These are phyloP conservation scores for Mucor velutinosus DNA, from an alignment of 371 early-diverging fungal genomes.

Conservation along the genomic window DNA sequence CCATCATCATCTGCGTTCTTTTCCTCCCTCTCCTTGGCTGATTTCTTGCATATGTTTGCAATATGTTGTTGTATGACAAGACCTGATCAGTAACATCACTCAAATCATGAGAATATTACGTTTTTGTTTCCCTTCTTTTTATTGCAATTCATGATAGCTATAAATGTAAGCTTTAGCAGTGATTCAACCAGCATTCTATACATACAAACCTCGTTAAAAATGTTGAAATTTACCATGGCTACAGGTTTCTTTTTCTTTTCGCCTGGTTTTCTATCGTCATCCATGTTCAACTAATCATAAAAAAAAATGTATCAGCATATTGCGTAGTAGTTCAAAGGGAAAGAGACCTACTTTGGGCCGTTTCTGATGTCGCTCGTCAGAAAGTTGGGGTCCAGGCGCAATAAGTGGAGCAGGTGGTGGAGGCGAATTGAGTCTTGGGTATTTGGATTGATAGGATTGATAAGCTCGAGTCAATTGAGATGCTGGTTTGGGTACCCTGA, in stretches of 20 bases:
- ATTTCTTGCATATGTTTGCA: not conserved
- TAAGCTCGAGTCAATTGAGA: conserved; percentile 13
- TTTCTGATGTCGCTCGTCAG: not conserved
- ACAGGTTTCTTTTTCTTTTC: conserved; percentile 22
- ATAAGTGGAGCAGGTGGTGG: not conserved
- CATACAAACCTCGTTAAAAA: conserved; percentile 31
- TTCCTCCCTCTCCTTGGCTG: too few species aligned
- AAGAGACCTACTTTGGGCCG: not conserved
- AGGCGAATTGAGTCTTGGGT: conserved; percentile 10
- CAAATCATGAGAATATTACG: not conserved
- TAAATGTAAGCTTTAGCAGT: too few species aligned
- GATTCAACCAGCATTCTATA: not conserved
- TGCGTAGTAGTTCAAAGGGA: too few species aligned
- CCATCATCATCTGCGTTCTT: not conserved
- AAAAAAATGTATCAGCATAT: not conserved
- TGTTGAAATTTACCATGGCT: conserved; percentile 36
- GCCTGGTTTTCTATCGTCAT: not conserved
- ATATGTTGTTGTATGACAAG: not conserved
- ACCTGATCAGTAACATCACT: not conserved
- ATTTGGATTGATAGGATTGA: conserved; percentile 10
- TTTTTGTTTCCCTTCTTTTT: not conserved
- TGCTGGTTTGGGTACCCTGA: conserved; percentile 17
- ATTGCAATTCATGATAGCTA: not conserved
- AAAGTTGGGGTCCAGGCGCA: not conserved
- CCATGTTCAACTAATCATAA: not conserved